These are phyloP conservation scores for Vitis amurensis DNA, from an alignment of 164 flowering plant genomes.

Conservation along the genomic window DNA sequence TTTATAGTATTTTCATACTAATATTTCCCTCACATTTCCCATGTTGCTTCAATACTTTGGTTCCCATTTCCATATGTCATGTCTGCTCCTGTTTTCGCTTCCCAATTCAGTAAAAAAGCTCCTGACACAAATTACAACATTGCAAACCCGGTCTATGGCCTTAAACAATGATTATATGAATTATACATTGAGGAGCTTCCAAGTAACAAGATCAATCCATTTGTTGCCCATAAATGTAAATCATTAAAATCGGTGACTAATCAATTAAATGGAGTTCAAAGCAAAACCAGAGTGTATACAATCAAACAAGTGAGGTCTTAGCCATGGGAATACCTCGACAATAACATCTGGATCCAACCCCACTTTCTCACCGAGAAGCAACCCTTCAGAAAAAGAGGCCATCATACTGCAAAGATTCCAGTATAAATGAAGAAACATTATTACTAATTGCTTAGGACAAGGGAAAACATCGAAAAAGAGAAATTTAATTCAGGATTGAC, in stretches of 20 bases:
- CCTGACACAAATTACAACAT: background rate
- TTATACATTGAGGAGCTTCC: background rate
- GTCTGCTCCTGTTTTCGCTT: no score
- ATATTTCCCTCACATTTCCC: no score
- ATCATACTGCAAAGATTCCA: slow-evolving; percentile 68
- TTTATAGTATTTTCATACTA: no score
- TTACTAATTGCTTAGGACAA: background rate
- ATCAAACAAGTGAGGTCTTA: background rate
- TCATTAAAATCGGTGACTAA: background rate
- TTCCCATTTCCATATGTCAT: no score
- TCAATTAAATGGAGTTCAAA: background rate
- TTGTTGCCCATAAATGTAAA: no score
- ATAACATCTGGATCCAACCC: slow-evolving; percentile 80
- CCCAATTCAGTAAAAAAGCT: no score
- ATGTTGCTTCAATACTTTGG: no score
- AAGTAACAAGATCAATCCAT: background rate
- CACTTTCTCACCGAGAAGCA: slow-evolving; percentile 83
- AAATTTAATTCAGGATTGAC: background rate
- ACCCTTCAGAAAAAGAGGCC: slow-evolving; percentile 96
- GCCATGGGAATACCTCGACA: slow-evolving; percentile 57
- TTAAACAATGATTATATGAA: background rate
- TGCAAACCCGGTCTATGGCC: background rate
- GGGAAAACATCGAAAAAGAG: background rate
- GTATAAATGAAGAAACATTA: background rate
- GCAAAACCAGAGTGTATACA: background rate